Evolutionary conservation across 2,329 filamentous ascomycete genomes (phyloP), one percentile per base, ranked within the genome.

Genomic region (Epichloe coenophiala): DNA sequence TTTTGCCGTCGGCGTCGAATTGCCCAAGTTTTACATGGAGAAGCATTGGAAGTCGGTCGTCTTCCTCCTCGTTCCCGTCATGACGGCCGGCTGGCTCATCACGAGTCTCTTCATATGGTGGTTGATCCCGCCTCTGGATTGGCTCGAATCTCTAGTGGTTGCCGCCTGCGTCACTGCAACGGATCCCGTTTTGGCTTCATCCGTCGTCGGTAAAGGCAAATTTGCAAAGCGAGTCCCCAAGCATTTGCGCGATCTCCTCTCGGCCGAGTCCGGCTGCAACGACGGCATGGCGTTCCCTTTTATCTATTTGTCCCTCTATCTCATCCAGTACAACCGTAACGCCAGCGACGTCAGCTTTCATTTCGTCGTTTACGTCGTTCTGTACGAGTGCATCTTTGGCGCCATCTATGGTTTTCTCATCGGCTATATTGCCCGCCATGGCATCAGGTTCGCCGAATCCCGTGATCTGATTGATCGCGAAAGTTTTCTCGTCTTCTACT

Each of bases 241-340:
- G 73, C 93, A 98, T 81, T 72, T 98, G 70, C 80, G 93, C 75
- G 93, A 98, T 69, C 65, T 98, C 47, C 74, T 98, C 12, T 98
- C 93, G 4, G 90, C 90, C 51, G 93, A 98, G 69, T 98, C 93
- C 7, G 93, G 93, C 33, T 98, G 93, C 71, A 98, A 98, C 75
- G 93, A 98, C 66, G 93, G 93, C 69, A 98, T 98, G 93, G 93
- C 93, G 1, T 98, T 98, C 63, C 93, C 93, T 0, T 98, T 98
- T 66, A 80, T 98, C 60, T 98, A 98, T 65, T 76, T 98, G 33
- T 84, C 87, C 1, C 73, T 96, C 33, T 97, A 96, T 67, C 78
- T 97, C 45, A 87, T 97, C 57, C 81, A 85, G 57, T 95, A 91
- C 65, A 74, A 84, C 55, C 81, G 80, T 27, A 67, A 85, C 58